Evolutionary conservation across 129 eudicot genomes (phyloP).

Genomic region (Tagetes patula): DNA sequence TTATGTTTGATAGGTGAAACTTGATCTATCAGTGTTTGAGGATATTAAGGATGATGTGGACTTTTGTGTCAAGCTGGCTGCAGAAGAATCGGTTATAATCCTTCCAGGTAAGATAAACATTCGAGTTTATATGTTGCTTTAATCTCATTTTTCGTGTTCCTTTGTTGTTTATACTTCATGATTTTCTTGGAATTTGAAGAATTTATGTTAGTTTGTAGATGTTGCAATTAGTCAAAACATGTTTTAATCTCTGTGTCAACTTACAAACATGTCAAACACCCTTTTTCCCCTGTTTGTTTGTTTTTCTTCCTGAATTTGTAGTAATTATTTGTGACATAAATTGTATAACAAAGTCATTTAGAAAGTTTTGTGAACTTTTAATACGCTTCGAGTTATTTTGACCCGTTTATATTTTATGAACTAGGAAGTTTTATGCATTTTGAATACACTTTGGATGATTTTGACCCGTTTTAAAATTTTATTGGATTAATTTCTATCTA

Average conservation of each 20-base stretch:
- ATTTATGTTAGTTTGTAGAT: neutral
- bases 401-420: too few relatives aligned
- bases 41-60: constrained; percentile 78
- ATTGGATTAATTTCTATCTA: neutral
- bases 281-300: too few relatives aligned
- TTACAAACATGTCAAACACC: too few relatives aligned
- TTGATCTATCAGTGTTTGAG: constrained; percentile 56
- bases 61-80: constrained; percentile 67
- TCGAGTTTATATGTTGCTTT: neutral
- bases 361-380: neutral
- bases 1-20: constrained; percentile 53
- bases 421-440: neutral
- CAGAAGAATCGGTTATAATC: constrained; percentile 76
- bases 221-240: neutral
- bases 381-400: neutral
- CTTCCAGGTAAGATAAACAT: constrained; percentile 62
- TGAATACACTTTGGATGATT: neutral
- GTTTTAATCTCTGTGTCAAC: too few relatives aligned
- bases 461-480: neutral
- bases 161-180: neutral
- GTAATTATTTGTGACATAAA: too few relatives aligned
- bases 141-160: neutral
- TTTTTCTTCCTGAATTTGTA: neutral
- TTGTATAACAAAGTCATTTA: neutral
- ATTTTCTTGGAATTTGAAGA: neutral